phyloP scores from a whole-genome alignment of 352 stramenopile species.

The Ochromonadaceae sp. region DNA sequence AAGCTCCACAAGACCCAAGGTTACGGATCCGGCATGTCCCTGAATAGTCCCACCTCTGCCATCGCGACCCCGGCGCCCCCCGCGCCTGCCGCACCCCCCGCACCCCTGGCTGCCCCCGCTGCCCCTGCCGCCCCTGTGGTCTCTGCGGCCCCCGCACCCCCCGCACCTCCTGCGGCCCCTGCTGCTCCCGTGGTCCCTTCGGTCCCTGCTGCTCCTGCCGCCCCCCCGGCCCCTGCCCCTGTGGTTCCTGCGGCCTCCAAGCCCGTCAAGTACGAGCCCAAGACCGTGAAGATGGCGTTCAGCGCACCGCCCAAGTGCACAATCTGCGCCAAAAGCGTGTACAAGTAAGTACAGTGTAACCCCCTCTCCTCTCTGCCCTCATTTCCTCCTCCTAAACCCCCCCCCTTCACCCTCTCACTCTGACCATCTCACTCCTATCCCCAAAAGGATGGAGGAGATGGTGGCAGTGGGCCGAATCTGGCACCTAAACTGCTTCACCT shows the following conservation, averaged over 20 bases:
- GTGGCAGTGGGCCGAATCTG: slow-evolving; percentile 20
- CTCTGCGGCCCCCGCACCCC: background rate
- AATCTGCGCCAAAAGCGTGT: slow-evolving; percentile 8
- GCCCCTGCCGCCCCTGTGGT: background rate
- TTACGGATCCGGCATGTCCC: background rate
- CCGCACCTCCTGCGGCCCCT: background rate
- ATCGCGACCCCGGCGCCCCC: no score
- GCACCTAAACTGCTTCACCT: slow-evolving; percentile 25
- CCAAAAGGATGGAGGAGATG: slow-evolving; percentile 22
- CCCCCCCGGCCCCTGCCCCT: background rate
- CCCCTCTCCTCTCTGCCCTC: no score
- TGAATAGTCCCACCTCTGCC: slow-evolving; percentile 6
- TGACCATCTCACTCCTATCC: no score
- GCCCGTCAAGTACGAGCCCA: background rate
- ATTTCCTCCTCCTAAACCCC: no score
- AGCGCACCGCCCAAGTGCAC: background rate
- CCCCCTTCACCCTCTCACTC: no score
- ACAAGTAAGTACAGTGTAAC: no score
- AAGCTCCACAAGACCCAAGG: slow-evolving; percentile 15
- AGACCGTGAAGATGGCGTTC: background rate
- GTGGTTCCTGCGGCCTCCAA: background rate
- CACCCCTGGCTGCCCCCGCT: background rate
- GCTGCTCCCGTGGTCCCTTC: background rate
- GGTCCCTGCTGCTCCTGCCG: background rate
- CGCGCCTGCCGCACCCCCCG: background rate